phyloP scores from a whole-genome alignment of 2,329 filamentous ascomycete species.

The Stylonectria norvegica region DNA sequence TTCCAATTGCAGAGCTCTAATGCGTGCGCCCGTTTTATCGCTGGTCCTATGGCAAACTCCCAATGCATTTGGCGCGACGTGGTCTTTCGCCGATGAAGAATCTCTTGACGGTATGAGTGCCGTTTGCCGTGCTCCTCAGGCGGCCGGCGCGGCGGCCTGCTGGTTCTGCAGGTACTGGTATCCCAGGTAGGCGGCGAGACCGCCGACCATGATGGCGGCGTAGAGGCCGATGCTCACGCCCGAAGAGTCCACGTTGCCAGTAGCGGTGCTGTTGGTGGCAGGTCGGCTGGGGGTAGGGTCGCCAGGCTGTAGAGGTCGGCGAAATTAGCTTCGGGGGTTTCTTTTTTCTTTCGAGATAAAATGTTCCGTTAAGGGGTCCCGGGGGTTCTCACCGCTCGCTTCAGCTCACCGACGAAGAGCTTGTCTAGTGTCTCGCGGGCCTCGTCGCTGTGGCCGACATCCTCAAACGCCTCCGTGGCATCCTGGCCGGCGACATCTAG shows the following conservation, averaged over 20 bases:
- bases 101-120: no score
- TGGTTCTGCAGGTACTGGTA: constrained; percentile 78
- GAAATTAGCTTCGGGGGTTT: not conserved
- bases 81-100: not conserved
- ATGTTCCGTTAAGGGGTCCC: not conserved
- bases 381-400: constrained; percentile 65
- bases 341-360: not conserved
- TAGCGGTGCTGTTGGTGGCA: constrained; percentile 47
- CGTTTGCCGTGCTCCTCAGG: constrained; percentile 31
- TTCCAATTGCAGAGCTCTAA: constrained; percentile 19
- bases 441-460: constrained; percentile 98
- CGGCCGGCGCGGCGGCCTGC: constrained; percentile 32
- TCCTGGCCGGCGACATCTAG: constrained; percentile 96
- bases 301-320: constrained; percentile 62
- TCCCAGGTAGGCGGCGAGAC: constrained; percentile 69
- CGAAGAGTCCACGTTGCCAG: constrained; percentile 45
- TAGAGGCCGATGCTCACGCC: constrained; percentile 77
- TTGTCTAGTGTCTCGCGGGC: constrained; percentile 87
- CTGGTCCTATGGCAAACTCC: constrained; percentile 21
- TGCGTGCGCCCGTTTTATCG: constrained; percentile 24
- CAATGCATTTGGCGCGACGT: constrained; percentile 19
- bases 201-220: constrained; percentile 74
- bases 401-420: constrained; percentile 71
- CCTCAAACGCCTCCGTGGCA: constrained; percentile 96
- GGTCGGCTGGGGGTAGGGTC: constrained; percentile 66